These are phyloP conservation scores for Chiua virens DNA, from an alignment of 768 basidiomycete species.

Conservation along the genomic window DNA sequence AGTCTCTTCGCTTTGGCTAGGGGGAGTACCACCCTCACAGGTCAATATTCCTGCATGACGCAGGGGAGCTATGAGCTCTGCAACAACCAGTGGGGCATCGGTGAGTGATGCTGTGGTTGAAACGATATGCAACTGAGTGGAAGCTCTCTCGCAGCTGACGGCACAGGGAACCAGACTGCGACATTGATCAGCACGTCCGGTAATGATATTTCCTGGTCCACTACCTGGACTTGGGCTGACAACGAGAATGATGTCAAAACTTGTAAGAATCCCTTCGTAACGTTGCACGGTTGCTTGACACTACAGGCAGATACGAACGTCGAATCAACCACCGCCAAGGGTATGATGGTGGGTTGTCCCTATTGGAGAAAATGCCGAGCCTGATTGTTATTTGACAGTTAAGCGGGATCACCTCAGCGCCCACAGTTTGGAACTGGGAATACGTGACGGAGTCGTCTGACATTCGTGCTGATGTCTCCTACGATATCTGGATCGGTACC, in stretches of 20 bases:
- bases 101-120: conserved; percentile 26
- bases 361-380: neutral
- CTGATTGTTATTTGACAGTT: conserved; percentile 31
- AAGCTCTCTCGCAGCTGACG: conserved; percentile 32
- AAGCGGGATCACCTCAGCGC: conserved; percentile 41
- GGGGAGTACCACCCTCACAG: conserved; percentile 32
- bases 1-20: conserved; percentile 7
- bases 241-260: conserved; percentile 54
- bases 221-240: conserved; percentile 53
- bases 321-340: conserved; percentile 44
- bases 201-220: conserved; percentile 50
- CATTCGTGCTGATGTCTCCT: conserved; percentile 57
- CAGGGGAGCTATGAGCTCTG: conserved; percentile 52
- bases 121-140: neutral
- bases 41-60: conserved; percentile 43
- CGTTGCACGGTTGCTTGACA: neutral
- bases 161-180: conserved; percentile 49
- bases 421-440: conserved; percentile 52
- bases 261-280: conserved; percentile 35
- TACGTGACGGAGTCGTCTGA: conserved; percentile 44
- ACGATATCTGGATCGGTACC: conserved; percentile 55
- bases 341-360: conserved; percentile 39
- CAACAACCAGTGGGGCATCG: conserved; percentile 56
- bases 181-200: conserved; percentile 42
- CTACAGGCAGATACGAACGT: conserved; percentile 48